Percentiles rank a stretch among this genome's conserved stretches.
These are phyloP conservation scores for Mucor indicus DNA, from an alignment of 371 early-diverging fungal genomes.

Conservation along the genomic window DNA sequence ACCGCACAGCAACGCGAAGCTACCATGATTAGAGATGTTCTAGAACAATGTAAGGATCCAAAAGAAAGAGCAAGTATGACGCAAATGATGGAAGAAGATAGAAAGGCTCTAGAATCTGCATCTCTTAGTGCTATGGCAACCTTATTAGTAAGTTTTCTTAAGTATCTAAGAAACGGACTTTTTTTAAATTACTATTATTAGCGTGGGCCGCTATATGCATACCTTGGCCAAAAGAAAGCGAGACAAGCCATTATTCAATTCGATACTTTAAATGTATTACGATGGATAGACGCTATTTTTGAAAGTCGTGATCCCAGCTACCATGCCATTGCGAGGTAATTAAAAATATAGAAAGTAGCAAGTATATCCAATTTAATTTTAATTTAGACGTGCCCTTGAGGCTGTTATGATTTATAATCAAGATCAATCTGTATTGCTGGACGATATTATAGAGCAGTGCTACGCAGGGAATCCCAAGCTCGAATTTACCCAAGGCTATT, in stretches of 20 bases:
- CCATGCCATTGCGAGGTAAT: constrained; percentile 42
- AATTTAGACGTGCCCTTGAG: constrained; percentile 53
- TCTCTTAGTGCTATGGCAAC: constrained; percentile 87
- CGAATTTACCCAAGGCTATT: constrained; percentile 71
- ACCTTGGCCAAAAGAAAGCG: constrained; percentile 62
- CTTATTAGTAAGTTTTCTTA: constrained; percentile 66
- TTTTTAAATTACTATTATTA: constrained; percentile 15
- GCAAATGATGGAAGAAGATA: constrained; percentile 72
- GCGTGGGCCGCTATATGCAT: constrained; percentile 66
- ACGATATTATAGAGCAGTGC: constrained; percentile 67
- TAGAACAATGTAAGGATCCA: constrained; percentile 75
- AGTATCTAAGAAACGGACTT: background rate
- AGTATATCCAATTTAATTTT: background rate
- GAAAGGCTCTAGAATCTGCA: constrained; percentile 72
- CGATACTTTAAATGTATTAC: constrained; percentile 52
- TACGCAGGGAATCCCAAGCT: constrained; percentile 67
- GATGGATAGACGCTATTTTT: constrained; percentile 73
- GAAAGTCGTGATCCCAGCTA: constrained; percentile 53
- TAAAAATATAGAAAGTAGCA: background rate
- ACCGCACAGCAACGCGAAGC: constrained; percentile 68
- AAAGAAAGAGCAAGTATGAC: constrained; percentile 65
- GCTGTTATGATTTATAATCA: constrained; percentile 71
- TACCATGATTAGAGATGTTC: constrained; percentile 67
- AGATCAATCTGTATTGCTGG: constrained; percentile 61
- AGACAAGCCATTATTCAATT: constrained; percentile 57